Percentiles rank a stretch among this genome's conserved stretches.
Conservation (phyloP, 176 grass and related monocot genomes). For the Otatea glauca region DNA sequence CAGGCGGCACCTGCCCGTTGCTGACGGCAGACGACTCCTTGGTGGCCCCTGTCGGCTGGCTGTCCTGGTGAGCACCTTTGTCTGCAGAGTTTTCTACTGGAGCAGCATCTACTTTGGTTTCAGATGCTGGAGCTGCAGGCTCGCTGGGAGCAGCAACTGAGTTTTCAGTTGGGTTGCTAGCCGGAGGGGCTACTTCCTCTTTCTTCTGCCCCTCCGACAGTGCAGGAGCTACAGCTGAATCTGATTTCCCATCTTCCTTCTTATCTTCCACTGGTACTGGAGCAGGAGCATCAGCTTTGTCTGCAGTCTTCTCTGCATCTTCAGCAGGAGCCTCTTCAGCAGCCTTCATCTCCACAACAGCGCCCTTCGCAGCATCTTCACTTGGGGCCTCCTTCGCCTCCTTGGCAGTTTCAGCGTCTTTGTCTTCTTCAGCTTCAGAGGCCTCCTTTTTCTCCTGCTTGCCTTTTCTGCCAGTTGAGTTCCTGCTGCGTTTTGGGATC, state of each 20-base stretch:
- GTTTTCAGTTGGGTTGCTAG: slow-evolving; percentile 44
- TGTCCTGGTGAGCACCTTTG: slow-evolving; percentile 33
- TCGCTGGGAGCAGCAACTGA: slow-evolving; percentile 23
- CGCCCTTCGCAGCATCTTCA: slow-evolving; percentile 39
- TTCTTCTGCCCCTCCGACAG: background rate
- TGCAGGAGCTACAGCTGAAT: background rate
- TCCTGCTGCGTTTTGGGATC: slow-evolving; percentile 63
- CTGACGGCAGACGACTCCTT: slow-evolving; percentile 33
- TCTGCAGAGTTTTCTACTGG: slow-evolving; percentile 34
- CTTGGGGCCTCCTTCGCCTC: slow-evolving; percentile 28
- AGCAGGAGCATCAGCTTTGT: slow-evolving; percentile 14
- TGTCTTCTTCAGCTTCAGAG: slow-evolving; percentile 46
- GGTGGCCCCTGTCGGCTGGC: background rate
- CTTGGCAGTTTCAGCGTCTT: slow-evolving; percentile 43
- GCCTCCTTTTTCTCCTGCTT: slow-evolving; percentile 57
- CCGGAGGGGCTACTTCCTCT: slow-evolving; percentile 27
- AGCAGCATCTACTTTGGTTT: slow-evolving; percentile 38
- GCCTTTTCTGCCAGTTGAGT: slow-evolving; percentile 54
- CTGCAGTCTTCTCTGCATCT: slow-evolving; percentile 38
- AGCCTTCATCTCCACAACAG: slow-evolving; percentile 59
- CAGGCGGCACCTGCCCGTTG: slow-evolving; percentile 55
- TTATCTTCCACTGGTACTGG: background rate
- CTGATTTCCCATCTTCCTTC: slow-evolving; percentile 39
- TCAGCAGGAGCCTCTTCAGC: slow-evolving; percentile 38
- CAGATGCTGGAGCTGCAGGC: slow-evolving; percentile 25